These are phyloP conservation scores for Talaromyces sp. DNA, from an alignment of 2,329 filamentous ascomycete species.

Conservation along the genomic window DNA sequence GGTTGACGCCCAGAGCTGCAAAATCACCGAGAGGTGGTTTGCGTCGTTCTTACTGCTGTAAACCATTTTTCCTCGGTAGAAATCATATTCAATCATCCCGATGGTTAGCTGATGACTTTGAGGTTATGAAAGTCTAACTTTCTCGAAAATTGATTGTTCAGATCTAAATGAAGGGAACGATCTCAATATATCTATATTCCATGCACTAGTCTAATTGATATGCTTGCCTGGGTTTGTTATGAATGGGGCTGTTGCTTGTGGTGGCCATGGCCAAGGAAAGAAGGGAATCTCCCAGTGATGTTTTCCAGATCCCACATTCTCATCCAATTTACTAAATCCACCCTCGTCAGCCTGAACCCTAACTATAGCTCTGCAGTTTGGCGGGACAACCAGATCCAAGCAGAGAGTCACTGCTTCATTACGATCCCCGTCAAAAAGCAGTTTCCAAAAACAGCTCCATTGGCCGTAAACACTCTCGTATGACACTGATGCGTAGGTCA, in stretches of 20 bases:
- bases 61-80: not conserved
- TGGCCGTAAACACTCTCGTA: not conserved
- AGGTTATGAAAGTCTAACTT: not conserved
- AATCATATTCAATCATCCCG: not conserved
- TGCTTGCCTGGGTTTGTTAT: not conserved
- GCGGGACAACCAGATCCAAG: not conserved
- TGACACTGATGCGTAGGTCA: not conserved
- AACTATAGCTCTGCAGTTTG: not conserved
- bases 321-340: not conserved
- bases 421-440: not conserved
- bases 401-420: not conserved
- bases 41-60: not conserved
- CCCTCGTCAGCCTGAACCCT: not conserved
- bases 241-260: not conserved
- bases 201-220: not conserved
- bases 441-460: not conserved
- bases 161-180: not conserved
- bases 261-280: constrained; percentile 1
- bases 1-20: not conserved
- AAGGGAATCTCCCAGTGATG: not conserved
- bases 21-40: not conserved
- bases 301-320: not conserved
- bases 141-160: not conserved
- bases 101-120: not conserved
- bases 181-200: not conserved